Base-by-base conservation (phyloP, 2,329 filamentous ascomycete genomes). In the Neocatenulostroma microsporum region DNA sequence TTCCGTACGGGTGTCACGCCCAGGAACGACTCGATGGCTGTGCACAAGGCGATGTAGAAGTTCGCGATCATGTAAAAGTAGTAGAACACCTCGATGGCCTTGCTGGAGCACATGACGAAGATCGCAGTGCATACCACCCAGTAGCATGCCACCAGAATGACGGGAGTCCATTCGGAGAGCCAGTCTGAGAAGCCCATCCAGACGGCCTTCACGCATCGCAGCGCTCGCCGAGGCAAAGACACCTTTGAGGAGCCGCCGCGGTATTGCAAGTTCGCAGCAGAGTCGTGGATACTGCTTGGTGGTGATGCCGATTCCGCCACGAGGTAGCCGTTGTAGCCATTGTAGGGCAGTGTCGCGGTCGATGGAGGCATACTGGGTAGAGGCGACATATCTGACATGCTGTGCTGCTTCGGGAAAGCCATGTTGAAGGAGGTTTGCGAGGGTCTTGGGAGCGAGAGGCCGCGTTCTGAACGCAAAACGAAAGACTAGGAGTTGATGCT, bases 41-140 rank as follows among this genome's bases (percentile, higher is more conserved):
- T 20, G 48, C 45, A 29, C 45, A 54, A 19, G 37, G 54, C 52
- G 27, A 56, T 53, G 44, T 56, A 55, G 41, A 56, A 50, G 43
- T 57, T 57, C 11, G 46, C 46, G 9, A 47, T 39, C 53, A 57
- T 57, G 48, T 53, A 57, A 38, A 57, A 51, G 39, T 50, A 56
- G 36, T 57, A 57, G 38, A 57, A 55, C 27, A 55, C 45, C 25
- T 54, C 47, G 39, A 57, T 56, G 2, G 50, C 46, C 28, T 32
- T 30, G 25, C 47, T 38, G 23, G 45, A 48, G 35, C 48, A 50
- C 36, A 53, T 41, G 10, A 50, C 48, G 35, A 55, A 57, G 29
- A 55, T 50, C 13, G 53, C 46, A 17, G 53, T 56, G n/a, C 46
- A 47, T 11, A 54, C 54, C 6, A 55, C 42, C 34, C 49, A 56